Conservation (phyloP, 2,329 filamentous ascomycete genomes). For the Trichoderma gracile region DNA sequence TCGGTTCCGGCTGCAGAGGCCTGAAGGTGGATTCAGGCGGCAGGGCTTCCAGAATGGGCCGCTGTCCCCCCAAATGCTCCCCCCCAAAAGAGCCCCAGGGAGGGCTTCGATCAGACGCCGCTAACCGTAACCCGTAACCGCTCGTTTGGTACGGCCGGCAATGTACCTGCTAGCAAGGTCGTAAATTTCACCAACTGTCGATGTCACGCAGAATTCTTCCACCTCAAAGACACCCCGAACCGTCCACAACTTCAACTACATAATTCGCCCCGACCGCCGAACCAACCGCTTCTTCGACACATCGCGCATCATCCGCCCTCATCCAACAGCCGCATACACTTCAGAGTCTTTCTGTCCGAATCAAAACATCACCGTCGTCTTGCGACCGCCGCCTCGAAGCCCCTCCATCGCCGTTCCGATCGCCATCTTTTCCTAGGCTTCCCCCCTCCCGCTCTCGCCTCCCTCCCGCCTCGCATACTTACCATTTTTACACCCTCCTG, state of each 20-base stretch:
- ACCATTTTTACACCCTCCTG: constrained; percentile 3
- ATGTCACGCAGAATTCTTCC: constrained; percentile 28
- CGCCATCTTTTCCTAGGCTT: not conserved
- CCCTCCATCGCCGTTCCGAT: constrained; percentile 16
- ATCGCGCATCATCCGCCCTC: constrained; percentile 17
- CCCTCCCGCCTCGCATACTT: constrained; percentile 18
- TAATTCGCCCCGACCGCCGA: constrained; percentile 19
- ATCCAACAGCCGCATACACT: not conserved
- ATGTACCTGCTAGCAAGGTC: constrained; percentile 22
- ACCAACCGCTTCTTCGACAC: constrained; percentile 7
- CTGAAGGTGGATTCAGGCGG: constrained; percentile 10
- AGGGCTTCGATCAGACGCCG: constrained; percentile 21
- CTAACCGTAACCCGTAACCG: constrained; percentile 22
- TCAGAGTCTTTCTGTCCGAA: not conserved
- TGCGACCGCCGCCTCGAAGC: constrained; percentile 22
- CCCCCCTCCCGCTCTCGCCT: constrained; percentile 18
- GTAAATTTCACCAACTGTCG: constrained; percentile 25
- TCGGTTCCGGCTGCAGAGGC: constrained; percentile 22
- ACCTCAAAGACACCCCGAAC: constrained; percentile 20
- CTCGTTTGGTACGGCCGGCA: constrained; percentile 10
- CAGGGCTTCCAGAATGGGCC: constrained; percentile 1
- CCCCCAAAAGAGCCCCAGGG: constrained; percentile 5
- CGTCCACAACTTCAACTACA: constrained; percentile 23
- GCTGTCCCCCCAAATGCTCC: not conserved
- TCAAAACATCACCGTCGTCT: not conserved